Percentiles rank a stretch among this genome's conserved stretches.
Evolutionary conservation across 2,329 filamentous ascomycete species (phyloP).

Genomic region (Pseudodiploospora longispora): DNA sequence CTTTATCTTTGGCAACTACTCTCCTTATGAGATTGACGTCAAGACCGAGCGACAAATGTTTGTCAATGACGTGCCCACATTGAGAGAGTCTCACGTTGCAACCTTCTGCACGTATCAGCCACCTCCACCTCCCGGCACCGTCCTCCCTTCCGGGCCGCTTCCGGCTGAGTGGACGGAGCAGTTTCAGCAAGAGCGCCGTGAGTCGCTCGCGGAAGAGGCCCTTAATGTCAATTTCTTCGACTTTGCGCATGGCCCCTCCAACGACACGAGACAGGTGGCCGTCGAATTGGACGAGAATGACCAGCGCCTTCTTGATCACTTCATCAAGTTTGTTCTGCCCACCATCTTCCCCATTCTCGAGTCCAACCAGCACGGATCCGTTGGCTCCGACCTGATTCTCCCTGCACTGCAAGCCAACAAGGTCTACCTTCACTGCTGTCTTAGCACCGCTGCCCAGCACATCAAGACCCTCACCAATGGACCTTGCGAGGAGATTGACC

Average conservation of each 20-base stretch:
- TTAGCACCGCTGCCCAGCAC: constrained; percentile 89
- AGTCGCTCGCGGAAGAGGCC: constrained; percentile 58
- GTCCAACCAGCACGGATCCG: constrained; percentile 76
- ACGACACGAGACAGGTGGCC: constrained; percentile 57
- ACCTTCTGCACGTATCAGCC: constrained; percentile 88
- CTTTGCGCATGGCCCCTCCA: constrained; percentile 61
- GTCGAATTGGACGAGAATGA: constrained; percentile 85
- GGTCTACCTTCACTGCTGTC: constrained; percentile 88
- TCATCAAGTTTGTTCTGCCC: constrained; percentile 78
- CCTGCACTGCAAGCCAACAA: constrained; percentile 86
- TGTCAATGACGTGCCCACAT: constrained; percentile 79
- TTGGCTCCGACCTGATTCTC: constrained; percentile 73
- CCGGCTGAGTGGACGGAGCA: constrained; percentile 54
- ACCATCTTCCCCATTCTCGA: constrained; percentile 90
- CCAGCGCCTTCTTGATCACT: constrained; percentile 80
- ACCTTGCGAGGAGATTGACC: constrained; percentile 67
- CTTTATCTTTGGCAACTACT: constrained; percentile 49
- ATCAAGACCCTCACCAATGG: constrained; percentile 64
- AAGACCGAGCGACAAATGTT: constrained; percentile 93
- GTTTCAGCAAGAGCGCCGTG: constrained; percentile 36
- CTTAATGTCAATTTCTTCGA: constrained; percentile 77
- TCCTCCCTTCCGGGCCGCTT: constrained; percentile 53
- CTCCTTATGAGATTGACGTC: constrained; percentile 89
- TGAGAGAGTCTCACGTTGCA: constrained; percentile 79
- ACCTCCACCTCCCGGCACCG: constrained; percentile 61